These are phyloP conservation scores for Aspergillus sergii DNA, from an alignment of 2,329 filamentous ascomycete species.

Conservation along the genomic window DNA sequence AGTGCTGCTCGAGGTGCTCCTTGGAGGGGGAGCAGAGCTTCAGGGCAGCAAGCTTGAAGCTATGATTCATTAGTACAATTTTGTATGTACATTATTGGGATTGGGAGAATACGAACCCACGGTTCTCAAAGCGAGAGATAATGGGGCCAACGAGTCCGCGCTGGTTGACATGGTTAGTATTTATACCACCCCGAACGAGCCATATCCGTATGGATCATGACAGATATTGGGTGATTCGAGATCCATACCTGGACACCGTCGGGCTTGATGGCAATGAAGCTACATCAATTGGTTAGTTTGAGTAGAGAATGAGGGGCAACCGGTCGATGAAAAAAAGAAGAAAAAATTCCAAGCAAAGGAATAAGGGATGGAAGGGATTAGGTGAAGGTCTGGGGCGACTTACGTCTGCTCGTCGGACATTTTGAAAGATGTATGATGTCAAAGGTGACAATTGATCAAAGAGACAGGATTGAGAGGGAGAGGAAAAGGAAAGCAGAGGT, in stretches of 20 bases:
- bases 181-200: conserved; percentile 6
- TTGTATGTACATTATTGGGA: background rate
- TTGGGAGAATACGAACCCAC: conserved; percentile 65
- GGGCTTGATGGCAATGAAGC: conserved; percentile 99
- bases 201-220: background rate
- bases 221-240: background rate
- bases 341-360: conserved; percentile 2
- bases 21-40: conserved; percentile 89
- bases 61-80: conserved; percentile 36
- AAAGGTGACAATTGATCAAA: conserved; percentile 8
- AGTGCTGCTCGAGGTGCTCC: conserved; percentile 98
- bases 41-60: conserved; percentile 98
- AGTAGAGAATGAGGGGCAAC: conserved; percentile 20
- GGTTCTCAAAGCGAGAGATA: conserved; percentile 96
- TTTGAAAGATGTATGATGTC: conserved; percentile 46
- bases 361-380: conserved; percentile 6
- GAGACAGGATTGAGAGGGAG: conserved; percentile 25
- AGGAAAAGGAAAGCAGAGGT: conserved; percentile 24
- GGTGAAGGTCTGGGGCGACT: conserved; percentile 41
- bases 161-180: conserved; percentile 52
- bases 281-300: conserved; percentile 49
- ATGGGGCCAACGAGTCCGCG: conserved; percentile 97
- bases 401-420: conserved; percentile 90
- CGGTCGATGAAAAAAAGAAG: background rate
- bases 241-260: conserved; percentile 90